Base-by-base conservation (phyloP, 1,284 basidiomycete genomes). In the Ceratobasidium sp. region DNA sequence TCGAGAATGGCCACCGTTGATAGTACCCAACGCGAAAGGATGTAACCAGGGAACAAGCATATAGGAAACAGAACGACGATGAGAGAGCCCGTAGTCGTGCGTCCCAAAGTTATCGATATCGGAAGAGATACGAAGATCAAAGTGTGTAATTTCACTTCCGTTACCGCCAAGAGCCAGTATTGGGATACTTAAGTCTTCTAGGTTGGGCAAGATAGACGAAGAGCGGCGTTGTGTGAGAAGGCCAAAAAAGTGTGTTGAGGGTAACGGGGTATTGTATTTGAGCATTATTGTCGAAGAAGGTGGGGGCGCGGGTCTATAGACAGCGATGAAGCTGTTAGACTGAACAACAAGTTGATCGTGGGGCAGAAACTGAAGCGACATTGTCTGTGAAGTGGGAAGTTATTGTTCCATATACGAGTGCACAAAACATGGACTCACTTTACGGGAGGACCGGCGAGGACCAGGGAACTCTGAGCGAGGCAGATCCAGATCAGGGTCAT, bases 1-100 rank as follows among this genome's bases (percentile, higher is more conserved):
- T 1, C 67, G 67, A 59, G 54, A 70, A 26, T 59, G 46, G 3
- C 67, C 67, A 1, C 67, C 67, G 26, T 70, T 70, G 23, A 69
- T 58, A 28, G 66, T 47, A 6, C 66, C 66, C 13, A 69, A 43
- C 26, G 66, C 28, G 44, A 69, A 69, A 8, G 66, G 52, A 14
- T 32, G 21, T n/a, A 69, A 32, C 54, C 50, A 55, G 18, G 52
- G 54, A 18, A 26, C 44, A 28, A 69, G 66, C 14, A 57, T 16
- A 41, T 69, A 69, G 26, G 54, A 58, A 30, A 41, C 41, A 2
- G 66, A 69, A 55, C 52, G 66, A 35, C 66, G 66, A 55, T 44
- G 50, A 16, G 66, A 44, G 16, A 69, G 38, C 23, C 66, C 54
- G 21, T 69, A 69, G 21, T 58, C 44, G n/a, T 23, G 14, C 7